phyloP scores from a whole-genome alignment of 257 asterid species.

The Verbena officinalis region DNA sequence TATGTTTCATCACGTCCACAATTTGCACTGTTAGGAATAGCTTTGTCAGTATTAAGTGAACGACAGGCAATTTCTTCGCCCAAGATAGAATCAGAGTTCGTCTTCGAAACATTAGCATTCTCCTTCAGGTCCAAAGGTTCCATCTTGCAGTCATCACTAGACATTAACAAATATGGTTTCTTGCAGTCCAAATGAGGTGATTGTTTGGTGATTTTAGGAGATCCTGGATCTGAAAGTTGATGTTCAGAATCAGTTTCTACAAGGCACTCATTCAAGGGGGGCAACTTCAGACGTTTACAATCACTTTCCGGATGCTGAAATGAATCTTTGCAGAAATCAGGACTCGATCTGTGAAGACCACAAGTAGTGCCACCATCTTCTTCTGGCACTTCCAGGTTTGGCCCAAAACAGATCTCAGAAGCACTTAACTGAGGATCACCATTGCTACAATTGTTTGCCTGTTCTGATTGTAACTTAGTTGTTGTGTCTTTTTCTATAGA shows the following conservation, averaged over 20 bases:
- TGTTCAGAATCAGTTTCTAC: constrained; percentile 34
- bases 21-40: constrained; percentile 31
- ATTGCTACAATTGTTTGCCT: constrained; percentile 27
- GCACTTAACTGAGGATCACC: constrained; percentile 42
- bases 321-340: constrained; percentile 35
- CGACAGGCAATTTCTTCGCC: constrained; percentile 37
- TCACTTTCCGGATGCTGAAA: constrained; percentile 38
- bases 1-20: constrained; percentile 40
- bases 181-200: constrained; percentile 34
- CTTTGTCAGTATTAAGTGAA: constrained; percentile 37
- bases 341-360: no score
- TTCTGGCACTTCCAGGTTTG: constrained; percentile 32
- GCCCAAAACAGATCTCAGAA: constrained; percentile 32
- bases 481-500: constrained; percentile 37
- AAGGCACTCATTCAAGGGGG: constrained; percentile 31
- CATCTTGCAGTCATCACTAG: constrained; percentile 41
- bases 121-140: constrained; percentile 37
- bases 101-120: constrained; percentile 37
- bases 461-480: constrained; percentile 37
- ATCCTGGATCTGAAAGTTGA: constrained; percentile 30
- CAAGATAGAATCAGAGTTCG: constrained; percentile 35
- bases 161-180: constrained; percentile 37
- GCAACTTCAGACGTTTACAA: constrained; percentile 28
- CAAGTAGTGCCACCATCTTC: no score
- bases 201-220: constrained; percentile 26